Percentiles rank a stretch among this genome's conserved stretches.
These are phyloP conservation scores for Penicillium crustosum DNA, from an alignment of 2,329 filamentous ascomycete species.

Conservation along the genomic window DNA sequence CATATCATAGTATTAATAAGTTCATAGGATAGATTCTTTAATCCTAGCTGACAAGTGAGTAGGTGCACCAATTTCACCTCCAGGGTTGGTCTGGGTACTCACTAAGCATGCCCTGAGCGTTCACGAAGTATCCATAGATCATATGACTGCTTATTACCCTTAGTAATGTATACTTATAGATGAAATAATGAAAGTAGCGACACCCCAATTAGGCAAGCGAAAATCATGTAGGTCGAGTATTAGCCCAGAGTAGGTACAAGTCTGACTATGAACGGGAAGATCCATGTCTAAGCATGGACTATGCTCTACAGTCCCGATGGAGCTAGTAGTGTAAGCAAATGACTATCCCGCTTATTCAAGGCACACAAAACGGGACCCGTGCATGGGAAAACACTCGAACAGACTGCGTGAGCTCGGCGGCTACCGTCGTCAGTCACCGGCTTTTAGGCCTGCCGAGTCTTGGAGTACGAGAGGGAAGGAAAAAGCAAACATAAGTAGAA, in stretches of 20 bases:
- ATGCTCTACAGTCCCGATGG: too few relatives aligned
- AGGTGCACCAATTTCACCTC: neutral
- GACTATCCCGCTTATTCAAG: neutral
- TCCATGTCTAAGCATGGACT: neutral
- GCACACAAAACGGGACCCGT: neutral
- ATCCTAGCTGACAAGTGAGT: neutral
- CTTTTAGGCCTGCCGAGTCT: neutral
- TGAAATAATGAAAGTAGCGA: neutral
- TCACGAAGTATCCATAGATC: neutral
- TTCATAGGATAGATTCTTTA: neutral
- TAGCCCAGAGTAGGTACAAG: neutral
- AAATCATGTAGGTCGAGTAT: neutral
- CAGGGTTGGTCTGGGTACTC: neutral
- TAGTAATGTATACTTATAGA: neutral
- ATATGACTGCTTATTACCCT: neutral
- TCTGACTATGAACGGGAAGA: neutral
- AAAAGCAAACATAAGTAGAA: neutral
- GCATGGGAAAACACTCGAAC: neutral
- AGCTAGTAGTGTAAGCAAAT: neutral
- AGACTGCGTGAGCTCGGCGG: neutral
- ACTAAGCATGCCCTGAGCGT: neutral
- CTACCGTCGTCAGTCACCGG: conserved; percentile 5
- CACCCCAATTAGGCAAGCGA: neutral
- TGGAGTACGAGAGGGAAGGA: neutral
- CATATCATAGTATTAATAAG: neutral